phyloP scores from a whole-genome alignment of 2,329 filamentous ascomycete genomes.

The Diplodia sapinea region DNA sequence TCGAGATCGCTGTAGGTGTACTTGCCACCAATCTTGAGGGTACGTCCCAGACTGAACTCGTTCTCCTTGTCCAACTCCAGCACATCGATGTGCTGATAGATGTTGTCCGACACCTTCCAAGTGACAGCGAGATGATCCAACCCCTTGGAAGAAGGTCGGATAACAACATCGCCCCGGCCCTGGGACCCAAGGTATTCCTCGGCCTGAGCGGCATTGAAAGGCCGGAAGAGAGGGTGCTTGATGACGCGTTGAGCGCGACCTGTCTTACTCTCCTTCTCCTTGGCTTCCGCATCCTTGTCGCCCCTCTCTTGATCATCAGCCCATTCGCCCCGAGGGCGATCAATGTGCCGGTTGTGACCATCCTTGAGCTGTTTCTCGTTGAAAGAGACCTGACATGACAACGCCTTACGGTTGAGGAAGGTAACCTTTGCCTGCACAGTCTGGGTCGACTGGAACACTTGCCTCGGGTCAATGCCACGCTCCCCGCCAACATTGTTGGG shows the following conservation, averaged over 20 bases:
- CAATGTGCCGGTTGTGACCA: conserved; percentile 71
- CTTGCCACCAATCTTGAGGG: conserved; percentile 83
- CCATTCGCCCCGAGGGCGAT: conserved; percentile 82
- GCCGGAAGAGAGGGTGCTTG: conserved; percentile 94
- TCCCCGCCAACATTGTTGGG: conserved; percentile 73
- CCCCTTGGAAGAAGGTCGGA: conserved; percentile 92
- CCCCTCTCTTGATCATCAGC: conserved; percentile 80
- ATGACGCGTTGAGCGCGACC: conserved; percentile 92
- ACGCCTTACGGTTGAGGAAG: conserved; percentile 84
- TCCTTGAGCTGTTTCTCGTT: conserved; percentile 79
- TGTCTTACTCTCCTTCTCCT: conserved; percentile 83
- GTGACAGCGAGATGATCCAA: conserved; percentile 94
- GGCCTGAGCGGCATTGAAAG: conserved; percentile 89
- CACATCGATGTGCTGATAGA: conserved; percentile 98
- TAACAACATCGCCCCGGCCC: conserved; percentile 86
- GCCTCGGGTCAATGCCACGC: conserved; percentile 54
- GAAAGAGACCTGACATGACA: conserved; percentile 82
- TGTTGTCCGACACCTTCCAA: conserved; percentile 94
- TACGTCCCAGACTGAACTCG: conserved; percentile 89
- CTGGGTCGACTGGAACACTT: conserved; percentile 78
- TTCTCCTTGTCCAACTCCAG: conserved; percentile 96
- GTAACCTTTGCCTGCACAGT: conserved; percentile 87
- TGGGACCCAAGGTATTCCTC: conserved; percentile 92
- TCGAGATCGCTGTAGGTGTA: conserved; percentile 95
- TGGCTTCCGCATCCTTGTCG: conserved; percentile 77